A percentile compares a stretch with the other conserved stretches of the same genome.
Conservation (phyloP, 306 rosid species). For the Cucurbita ficifolia region DNA sequence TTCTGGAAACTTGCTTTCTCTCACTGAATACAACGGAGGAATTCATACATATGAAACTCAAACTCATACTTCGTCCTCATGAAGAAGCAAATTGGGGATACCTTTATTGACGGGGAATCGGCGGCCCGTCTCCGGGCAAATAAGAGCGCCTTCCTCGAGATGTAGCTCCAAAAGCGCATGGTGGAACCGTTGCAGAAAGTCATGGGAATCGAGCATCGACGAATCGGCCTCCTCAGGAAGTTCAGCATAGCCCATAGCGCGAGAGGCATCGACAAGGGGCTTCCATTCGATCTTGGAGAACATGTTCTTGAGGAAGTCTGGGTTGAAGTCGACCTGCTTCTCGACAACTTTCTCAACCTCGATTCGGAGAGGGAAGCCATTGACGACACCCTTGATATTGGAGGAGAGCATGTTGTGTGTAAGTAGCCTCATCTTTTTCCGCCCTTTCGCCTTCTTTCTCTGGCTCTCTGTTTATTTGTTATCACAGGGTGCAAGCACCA, state of each 20-base stretch:
- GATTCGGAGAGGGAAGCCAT: conserved; percentile 69
- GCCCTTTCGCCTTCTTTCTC: no score
- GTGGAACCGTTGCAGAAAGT: conserved; percentile 59
- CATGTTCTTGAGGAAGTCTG: conserved; percentile 52
- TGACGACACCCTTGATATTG: conserved; percentile 63
- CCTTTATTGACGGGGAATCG: conserved; percentile 71
- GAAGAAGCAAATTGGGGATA: conserved; percentile 92
- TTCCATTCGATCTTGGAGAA: conserved; percentile 74
- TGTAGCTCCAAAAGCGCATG: conserved; percentile 86
- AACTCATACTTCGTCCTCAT: conserved; percentile 77
- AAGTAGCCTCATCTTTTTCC: conserved; percentile 48
- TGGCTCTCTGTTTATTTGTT: not conserved
- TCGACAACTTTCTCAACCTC: conserved; percentile 59
- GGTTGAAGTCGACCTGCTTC: conserved; percentile 53
- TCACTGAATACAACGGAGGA: not conserved
- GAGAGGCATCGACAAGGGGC: conserved; percentile 46
- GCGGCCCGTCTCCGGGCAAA: conserved; percentile 74
- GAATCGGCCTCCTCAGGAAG: conserved; percentile 70
- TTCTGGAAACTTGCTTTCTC: not conserved
- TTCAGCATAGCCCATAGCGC: conserved; percentile 48
- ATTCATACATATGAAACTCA: no score
- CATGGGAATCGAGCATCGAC: conserved; percentile 53
- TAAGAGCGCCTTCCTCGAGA: conserved; percentile 77
- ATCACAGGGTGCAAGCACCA: not conserved
- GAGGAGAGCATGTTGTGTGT: conserved; percentile 92